Conservation (phyloP, 140 eudicot species). For the Flaveria floridana region DNA sequence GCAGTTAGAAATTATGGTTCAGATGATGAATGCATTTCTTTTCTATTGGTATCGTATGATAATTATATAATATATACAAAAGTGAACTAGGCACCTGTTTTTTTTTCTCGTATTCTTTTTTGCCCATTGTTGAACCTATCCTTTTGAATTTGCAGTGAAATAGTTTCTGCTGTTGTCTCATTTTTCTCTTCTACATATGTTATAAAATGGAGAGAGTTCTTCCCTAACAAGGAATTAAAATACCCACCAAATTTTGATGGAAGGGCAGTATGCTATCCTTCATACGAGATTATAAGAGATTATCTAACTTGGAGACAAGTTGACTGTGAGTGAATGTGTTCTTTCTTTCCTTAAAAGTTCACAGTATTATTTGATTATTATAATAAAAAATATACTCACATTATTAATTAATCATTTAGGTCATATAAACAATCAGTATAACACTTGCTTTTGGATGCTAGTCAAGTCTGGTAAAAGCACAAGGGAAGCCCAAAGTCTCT, state of each 20-base stretch:
- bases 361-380: background rate
- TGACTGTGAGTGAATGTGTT: conserved; percentile 60
- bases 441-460: conserved; percentile 95
- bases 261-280: conserved; percentile 90
- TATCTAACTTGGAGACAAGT: conserved; percentile 99
- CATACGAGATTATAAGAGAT: conserved; percentile 64
- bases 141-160: conserved; percentile 46
- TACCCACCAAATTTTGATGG: conserved; percentile 80
- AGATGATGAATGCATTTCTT: background rate
- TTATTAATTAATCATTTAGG: conserved; percentile 43
- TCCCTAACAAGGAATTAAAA: conserved; percentile 63
- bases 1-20: background rate
- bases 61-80: background rate
- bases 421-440: conserved; percentile 92
- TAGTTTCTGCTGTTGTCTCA: conserved; percentile 72
- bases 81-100: background rate
- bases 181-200: conserved; percentile 69
- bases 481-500: conserved; percentile 64
- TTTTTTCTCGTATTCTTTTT: background rate
- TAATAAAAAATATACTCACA: background rate
- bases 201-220: conserved; percentile 65
- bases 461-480: conserved; percentile 83
- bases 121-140: background rate
- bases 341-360: background rate
- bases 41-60: background rate